Percentiles rank a stretch among this genome's conserved stretches.
Evolutionary conservation across 345 rosid species (phyloP).

Genomic region (Schrenkiella parvula): DNA sequence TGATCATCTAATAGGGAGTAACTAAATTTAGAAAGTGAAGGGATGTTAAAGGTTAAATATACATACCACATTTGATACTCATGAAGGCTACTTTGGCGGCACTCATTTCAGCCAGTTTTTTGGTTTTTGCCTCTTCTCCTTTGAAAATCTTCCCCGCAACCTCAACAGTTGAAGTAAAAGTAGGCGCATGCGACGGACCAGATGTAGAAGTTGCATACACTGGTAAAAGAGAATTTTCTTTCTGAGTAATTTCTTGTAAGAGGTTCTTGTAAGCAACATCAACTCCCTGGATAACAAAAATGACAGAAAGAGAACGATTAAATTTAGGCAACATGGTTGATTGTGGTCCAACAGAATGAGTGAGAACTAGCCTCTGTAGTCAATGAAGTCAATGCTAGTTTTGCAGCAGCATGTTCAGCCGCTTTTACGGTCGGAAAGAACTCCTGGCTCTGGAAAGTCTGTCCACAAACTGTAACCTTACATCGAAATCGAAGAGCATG

Average conservation of each 20-base stretch:
- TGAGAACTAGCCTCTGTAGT: constrained; percentile 36
- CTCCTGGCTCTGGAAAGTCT: constrained; percentile 37
- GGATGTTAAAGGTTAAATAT: background rate
- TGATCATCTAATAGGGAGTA: background rate
- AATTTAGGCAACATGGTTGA: background rate
- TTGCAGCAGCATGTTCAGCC: constrained; percentile 74
- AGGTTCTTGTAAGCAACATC: constrained; percentile 50
- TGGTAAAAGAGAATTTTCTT: constrained; percentile 40
- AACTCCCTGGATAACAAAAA: constrained; percentile 38
- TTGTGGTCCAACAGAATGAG: background rate
- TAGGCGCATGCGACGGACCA: constrained; percentile 49
- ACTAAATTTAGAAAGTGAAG: background rate
- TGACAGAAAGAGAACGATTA: background rate
- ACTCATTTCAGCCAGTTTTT: constrained; percentile 57
- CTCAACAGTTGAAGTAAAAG: constrained; percentile 48
- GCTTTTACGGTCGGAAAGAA: constrained; percentile 47
- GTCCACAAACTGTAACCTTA: constrained; percentile 44
- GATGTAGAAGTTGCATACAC: constrained; percentile 37
- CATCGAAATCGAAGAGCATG: constrained; percentile 55
- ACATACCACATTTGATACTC: constrained; percentile 32
- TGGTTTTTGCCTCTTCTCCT: constrained; percentile 51
- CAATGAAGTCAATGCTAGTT: constrained; percentile 46
- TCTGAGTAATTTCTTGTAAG: constrained; percentile 57
- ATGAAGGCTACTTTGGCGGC: constrained; percentile 70
- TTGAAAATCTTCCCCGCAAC: constrained; percentile 36